Percentiles rank a stretch among this genome's conserved stretches.
Evolutionary conservation across 1,284 basidiomycete genomes (phyloP).

Genomic region (Cryptococcus neoformans): DNA sequence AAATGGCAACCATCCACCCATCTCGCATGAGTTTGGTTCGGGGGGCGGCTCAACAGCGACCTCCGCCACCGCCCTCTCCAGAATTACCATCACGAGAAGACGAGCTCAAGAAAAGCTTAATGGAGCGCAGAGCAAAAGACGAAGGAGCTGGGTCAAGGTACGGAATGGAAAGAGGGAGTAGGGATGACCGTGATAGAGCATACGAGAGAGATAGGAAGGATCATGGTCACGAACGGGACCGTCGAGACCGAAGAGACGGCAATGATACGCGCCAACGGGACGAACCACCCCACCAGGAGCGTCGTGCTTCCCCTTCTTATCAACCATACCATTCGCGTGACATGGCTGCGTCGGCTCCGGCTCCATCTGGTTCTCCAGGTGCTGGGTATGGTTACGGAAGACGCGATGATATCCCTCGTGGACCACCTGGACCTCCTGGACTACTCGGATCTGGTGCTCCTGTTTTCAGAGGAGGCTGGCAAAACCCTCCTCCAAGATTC

Average conservation of each 20-base stretch:
- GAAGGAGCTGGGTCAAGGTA: not conserved
- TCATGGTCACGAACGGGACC: not conserved
- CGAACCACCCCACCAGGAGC: slow-evolving; percentile 1
- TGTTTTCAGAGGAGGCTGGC: slow-evolving; percentile 8
- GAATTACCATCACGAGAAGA: slow-evolving; percentile 19
- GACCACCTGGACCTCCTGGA: slow-evolving; percentile 9
- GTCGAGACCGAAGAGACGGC: not conserved
- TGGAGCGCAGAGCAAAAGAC: slow-evolving; percentile 10
- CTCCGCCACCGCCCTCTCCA: slow-evolving; percentile 4
- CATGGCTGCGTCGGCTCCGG: not conserved
- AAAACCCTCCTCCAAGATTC: slow-evolving; percentile 14
- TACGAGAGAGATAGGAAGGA: slow-evolving; percentile 4
- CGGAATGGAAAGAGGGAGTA: not conserved
- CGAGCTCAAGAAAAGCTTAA: slow-evolving; percentile 16
- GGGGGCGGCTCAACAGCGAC: slow-evolving; percentile 1
- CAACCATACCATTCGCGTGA: slow-evolving; percentile 5
- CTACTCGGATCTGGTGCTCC: slow-evolving; percentile 6
- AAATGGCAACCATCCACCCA: no score
- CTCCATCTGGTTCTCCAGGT: slow-evolving; percentile 1
- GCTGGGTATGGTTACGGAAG: slow-evolving; percentile 14
- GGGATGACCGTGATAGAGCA: no score
- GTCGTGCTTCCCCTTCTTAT: slow-evolving; percentile 9
- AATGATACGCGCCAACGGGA: not conserved
- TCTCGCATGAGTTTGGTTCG: no score
- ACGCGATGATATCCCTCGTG: slow-evolving; percentile 10